Percentiles rank a stretch among this genome's conserved stretches.
These are phyloP conservation scores for Debaryomyces sp. DNA, from an alignment of 1,139 yeast species.

Conservation along the genomic window DNA sequence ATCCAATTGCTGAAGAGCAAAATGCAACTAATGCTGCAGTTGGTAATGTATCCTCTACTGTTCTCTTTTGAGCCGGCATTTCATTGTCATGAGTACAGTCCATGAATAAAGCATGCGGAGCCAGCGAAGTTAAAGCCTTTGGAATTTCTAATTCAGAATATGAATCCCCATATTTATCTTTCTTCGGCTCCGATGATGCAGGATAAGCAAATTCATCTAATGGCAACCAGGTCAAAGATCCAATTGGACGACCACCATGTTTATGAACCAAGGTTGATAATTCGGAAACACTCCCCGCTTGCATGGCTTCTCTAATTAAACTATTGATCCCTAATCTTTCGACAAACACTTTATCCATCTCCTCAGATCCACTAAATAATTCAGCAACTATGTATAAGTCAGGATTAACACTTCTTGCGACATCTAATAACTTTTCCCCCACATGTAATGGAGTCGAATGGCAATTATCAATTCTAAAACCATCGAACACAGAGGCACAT, in stretches of 20 bases:
- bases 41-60: slow-evolving; percentile 91
- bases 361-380: slow-evolving; percentile 89
- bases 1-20: slow-evolving; percentile 93
- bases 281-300: slow-evolving; percentile 88
- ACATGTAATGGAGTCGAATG: slow-evolving; percentile 96
- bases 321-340: slow-evolving; percentile 89
- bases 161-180: slow-evolving; percentile 39
- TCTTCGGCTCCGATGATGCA: slow-evolving; percentile 44
- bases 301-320: slow-evolving; percentile 95
- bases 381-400: slow-evolving; percentile 93
- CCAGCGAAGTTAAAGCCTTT: slow-evolving; percentile 59
- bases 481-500: slow-evolving; percentile 79
- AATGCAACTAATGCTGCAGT: slow-evolving; percentile 93
- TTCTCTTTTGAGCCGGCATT: slow-evolving; percentile 84
- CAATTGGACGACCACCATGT: slow-evolving; percentile 96
- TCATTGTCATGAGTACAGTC: slow-evolving; percentile 98
- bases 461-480: slow-evolving; percentile 92
- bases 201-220: slow-evolving; percentile 73
- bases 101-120: slow-evolving; percentile 94
- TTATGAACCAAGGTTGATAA: slow-evolving; percentile 83
- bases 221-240: slow-evolving; percentile 80
- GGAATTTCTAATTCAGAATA: slow-evolving; percentile 64
- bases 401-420: slow-evolving; percentile 84
- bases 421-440: slow-evolving; percentile 84
- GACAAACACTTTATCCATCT: slow-evolving; percentile 85